Percentiles rank a stretch among this genome's conserved stretches.
These are phyloP conservation scores for Emydomyces testavorans DNA, from an alignment of 2,329 filamentous ascomycete species.

Conservation along the genomic window DNA sequence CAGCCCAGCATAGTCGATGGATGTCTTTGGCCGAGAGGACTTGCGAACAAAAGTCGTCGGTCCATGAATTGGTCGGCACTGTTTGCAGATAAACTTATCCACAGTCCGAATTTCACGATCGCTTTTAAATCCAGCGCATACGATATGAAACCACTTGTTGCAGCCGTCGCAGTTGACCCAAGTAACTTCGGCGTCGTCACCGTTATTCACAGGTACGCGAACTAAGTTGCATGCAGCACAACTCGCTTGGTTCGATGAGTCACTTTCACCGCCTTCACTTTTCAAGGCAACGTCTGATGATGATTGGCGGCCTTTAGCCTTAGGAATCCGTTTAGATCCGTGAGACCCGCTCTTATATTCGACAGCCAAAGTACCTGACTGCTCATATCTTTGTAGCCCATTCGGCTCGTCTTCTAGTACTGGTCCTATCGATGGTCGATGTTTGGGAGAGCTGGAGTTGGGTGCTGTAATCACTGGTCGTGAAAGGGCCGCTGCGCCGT, in stretches of 20 bases:
- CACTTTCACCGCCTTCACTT: constrained; percentile 12
- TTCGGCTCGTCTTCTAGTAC: constrained; percentile 14
- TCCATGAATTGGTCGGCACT: constrained; percentile 49
- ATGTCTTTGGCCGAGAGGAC: constrained; percentile 51
- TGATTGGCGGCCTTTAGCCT: background rate
- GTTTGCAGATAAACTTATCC: constrained; percentile 55
- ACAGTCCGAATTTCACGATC: constrained; percentile 53
- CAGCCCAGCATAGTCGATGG: constrained; percentile 57
- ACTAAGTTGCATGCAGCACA: constrained; percentile 49
- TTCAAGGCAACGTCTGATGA: background rate
- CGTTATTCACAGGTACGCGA: constrained; percentile 40
- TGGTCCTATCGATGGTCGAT: constrained; percentile 8
- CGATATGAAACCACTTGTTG: constrained; percentile 57
- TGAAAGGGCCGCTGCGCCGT: constrained; percentile 32
- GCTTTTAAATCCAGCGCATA: constrained; percentile 55
- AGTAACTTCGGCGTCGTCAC: constrained; percentile 42
- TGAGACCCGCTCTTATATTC: background rate
- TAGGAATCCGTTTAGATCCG: background rate
- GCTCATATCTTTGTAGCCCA: background rate
- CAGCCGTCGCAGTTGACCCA: constrained; percentile 61
- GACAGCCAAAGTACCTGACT: background rate
- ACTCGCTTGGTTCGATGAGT: constrained; percentile 33
- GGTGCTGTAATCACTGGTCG: constrained; percentile 28
- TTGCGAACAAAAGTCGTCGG: constrained; percentile 57
- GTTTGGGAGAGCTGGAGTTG: background rate